Percentiles rank a stretch among this genome's conserved stretches.
phyloP scores from a whole-genome alignment of 2,329 filamentous ascomycete species.

The Gaeumannomyces tritici region DNA sequence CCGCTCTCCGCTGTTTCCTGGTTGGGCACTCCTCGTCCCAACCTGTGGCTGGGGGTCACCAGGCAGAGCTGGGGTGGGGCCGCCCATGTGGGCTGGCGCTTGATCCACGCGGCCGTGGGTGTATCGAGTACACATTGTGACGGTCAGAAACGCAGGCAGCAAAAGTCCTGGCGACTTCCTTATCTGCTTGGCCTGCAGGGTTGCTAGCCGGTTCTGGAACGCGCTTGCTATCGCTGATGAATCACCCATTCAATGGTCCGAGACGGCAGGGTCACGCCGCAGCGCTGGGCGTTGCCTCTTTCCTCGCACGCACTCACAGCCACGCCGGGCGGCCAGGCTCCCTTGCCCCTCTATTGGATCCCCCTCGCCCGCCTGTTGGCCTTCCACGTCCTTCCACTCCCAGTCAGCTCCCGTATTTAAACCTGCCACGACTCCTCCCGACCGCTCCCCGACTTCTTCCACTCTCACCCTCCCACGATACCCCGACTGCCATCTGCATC shows the following conservation, averaged over 20 bases:
- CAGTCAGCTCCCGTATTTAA: neutral
- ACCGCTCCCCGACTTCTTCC: conserved; percentile 12
- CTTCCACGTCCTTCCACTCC: conserved; percentile 1
- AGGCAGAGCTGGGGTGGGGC: neutral
- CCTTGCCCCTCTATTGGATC: neutral
- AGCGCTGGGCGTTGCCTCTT: neutral
- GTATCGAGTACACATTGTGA: neutral
- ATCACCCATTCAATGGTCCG: conserved; percentile 1
- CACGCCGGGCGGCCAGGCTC: neutral
- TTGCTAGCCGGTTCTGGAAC: conserved; percentile 2
- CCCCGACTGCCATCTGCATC: neutral
- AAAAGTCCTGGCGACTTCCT: neutral
- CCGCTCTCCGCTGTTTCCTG: neutral
- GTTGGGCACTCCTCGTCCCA: neutral
- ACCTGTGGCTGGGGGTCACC: neutral
- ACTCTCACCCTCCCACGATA: conserved; percentile 2
- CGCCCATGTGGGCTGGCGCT: neutral
- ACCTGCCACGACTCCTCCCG: neutral
- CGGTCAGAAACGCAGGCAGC: neutral
- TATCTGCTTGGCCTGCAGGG: neutral
- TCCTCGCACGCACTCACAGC: neutral
- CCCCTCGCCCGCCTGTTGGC: neutral
- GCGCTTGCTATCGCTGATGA: conserved; percentile 1
- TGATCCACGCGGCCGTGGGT: neutral
- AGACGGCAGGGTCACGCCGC: neutral